phyloP scores from a whole-genome alignment of 768 basidiomycete genomes.

The Tylopilus sp. region DNA sequence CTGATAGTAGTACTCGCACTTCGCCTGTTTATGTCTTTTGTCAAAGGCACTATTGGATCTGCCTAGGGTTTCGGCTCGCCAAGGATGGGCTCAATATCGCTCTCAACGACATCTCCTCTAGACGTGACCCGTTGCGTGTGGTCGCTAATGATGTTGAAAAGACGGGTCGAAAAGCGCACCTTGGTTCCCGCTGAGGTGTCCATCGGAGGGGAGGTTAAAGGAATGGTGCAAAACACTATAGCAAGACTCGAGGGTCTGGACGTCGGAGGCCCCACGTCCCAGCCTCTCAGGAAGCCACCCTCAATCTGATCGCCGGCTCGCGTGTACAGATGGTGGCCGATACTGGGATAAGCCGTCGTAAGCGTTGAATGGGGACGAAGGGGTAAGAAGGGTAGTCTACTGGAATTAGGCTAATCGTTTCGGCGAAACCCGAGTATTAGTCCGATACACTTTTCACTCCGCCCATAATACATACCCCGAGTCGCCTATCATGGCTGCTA shows the following conservation, averaged over 20 bases:
- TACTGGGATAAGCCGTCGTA: background rate
- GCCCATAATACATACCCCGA: no score
- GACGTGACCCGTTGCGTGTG: constrained; percentile 24
- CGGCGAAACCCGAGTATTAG: no score
- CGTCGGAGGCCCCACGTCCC: constrained; percentile 34
- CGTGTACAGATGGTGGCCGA: constrained; percentile 12
- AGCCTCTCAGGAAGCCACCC: no score
- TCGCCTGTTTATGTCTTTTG: constrained; percentile 14
- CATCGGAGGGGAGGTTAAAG: constrained; percentile 39
- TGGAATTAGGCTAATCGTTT: no score
- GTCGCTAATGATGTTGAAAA: constrained; percentile 23
- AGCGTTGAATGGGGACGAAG: no score
- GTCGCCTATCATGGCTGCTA: no score
- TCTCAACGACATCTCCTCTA: constrained; percentile 31
- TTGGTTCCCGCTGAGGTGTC: constrained; percentile 38
- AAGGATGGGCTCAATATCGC: constrained; percentile 27
- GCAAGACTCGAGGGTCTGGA: constrained; percentile 41
- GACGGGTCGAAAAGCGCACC: constrained; percentile 22
- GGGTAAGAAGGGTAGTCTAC: no score
- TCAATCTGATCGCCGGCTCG: background rate
- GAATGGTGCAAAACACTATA: constrained; percentile 31
- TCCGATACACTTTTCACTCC: no score
- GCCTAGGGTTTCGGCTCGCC: constrained; percentile 24
- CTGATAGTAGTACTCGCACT: background rate
- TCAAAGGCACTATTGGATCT: constrained; percentile 33